Evolutionary conservation across 208 protist genomes (phyloP).

Genomic region (Leptomonas seymouri): DNA sequence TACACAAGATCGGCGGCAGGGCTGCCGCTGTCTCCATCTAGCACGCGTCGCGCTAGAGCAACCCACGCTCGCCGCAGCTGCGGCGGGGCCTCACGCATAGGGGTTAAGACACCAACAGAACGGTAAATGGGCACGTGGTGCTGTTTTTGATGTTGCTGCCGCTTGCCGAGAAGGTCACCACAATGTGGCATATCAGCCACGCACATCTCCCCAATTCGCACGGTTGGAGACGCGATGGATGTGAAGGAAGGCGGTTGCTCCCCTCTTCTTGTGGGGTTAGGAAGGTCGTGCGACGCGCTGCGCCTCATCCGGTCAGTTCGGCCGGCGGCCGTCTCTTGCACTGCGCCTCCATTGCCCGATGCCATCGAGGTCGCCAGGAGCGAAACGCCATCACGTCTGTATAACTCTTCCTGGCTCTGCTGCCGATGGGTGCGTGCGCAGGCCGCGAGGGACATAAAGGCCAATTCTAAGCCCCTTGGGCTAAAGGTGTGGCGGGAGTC

Average conservation of each 20-base stretch:
- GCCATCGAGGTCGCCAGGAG: background rate
- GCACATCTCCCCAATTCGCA: background rate
- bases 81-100: background rate
- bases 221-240: background rate
- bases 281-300: background rate
- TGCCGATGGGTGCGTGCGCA: slow-evolving; percentile 31
- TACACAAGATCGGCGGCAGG: too few species aligned
- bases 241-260: background rate
- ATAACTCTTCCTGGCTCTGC: slow-evolving; percentile 30
- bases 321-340: background rate
- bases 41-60: slow-evolving; percentile 8
- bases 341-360: background rate
- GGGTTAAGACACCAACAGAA: background rate
- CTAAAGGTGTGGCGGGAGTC: slow-evolving; percentile 33
- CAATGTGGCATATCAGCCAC: background rate
- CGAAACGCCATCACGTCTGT: slow-evolving; percentile 3
- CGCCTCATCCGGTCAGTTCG: background rate
- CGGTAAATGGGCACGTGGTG: slow-evolving; percentile 9
- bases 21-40: slow-evolving; percentile 10
- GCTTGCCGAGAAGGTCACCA: too few species aligned
- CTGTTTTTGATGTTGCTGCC: background rate
- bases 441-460: slow-evolving; percentile 37
- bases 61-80: slow-evolving; percentile 23
- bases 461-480: slow-evolving; percentile 34
- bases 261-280: background rate